Evolutionary conservation across 768 basidiomycete genomes (phyloP), one percentile per base, ranked within the genome.

Genomic region (Lentinus brumalis): DNA sequence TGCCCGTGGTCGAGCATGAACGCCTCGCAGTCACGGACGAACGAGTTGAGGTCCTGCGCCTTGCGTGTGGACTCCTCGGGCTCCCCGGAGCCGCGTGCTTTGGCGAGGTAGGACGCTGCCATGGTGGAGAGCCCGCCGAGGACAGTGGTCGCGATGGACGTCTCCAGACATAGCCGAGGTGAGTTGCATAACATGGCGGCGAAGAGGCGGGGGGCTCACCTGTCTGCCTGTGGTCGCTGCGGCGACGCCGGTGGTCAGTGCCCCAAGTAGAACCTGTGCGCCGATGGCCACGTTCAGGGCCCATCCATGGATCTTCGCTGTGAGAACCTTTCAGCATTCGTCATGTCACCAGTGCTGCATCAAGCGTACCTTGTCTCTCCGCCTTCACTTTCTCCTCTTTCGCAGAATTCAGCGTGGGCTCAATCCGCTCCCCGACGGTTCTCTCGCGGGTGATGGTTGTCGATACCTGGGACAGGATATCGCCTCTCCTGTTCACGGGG

Each of bases 61-160:
- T 83, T 81, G 3, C 75, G 69, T 32, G 79, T 76, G 0, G 87
- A 88, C n/a, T 80, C 53, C 61, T 91, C 87, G 2, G 90, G 90
- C 65, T 91, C 89, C 40, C 83, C 82, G 0, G 87, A 85, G 11
- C 88, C 87, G 30, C 88, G 83, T 29, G 82, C 79, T 12, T 86
- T 83, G 3, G 89, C 90, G 29, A 92, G 78, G 71, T 87, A 91
- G 2, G 88, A 86, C 16, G 89, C 88, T 14, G 86, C 80, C 18
- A 91, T 21, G 0, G 89, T 92, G 4, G 88, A 72, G 11, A 87
- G 58, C n/a, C 85, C 89, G 35, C 90, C 81, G 39, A 83, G 72
- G 35, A 80, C 46, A 4, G 80, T 67, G 16, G 77, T 77, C 15
- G 73, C 71, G 30, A 82, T 61, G 21, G 76, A 76, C 0, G 74